These are phyloP conservation scores for Colletotrichum abscissum DNA, from an alignment of 2,329 filamentous ascomycete genomes.

Conservation along the genomic window DNA sequence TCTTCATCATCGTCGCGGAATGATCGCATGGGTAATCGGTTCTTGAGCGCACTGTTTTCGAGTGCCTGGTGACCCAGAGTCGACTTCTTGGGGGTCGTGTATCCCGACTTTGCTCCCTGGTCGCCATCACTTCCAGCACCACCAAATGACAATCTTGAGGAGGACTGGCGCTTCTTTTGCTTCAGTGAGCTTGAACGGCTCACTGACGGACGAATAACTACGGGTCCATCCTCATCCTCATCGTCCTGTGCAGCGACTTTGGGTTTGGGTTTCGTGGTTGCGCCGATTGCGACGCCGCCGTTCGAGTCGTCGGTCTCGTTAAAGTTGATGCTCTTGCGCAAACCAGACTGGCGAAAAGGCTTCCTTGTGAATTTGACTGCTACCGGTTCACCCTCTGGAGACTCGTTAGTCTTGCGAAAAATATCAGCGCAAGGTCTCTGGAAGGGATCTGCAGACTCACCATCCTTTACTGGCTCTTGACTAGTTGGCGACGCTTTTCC, in stretches of 20 bases:
- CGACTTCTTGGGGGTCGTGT: constrained; percentile 71
- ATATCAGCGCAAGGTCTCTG: constrained; percentile 41
- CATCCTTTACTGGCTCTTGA: constrained; percentile 46
- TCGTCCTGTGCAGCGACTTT: constrained; percentile 46
- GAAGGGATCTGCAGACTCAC: constrained; percentile 46
- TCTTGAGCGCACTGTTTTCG: constrained; percentile 74
- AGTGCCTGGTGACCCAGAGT: constrained; percentile 72
- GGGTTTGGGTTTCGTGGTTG: constrained; percentile 31
- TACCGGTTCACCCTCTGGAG: constrained; percentile 20
- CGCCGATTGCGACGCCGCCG: constrained; percentile 10
- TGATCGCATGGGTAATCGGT: constrained; percentile 67
- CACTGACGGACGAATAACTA: constrained; percentile 60
- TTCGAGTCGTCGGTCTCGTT: constrained; percentile 46
- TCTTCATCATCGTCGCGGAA: constrained; percentile 69
- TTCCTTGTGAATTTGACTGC: constrained; percentile 52
- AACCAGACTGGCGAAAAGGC: constrained; percentile 66
- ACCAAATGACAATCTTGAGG: constrained; percentile 82
- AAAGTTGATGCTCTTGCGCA: constrained; percentile 67
- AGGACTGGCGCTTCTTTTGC: constrained; percentile 75
- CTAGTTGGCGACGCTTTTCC: constrained; percentile 35
- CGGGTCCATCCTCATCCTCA: constrained; percentile 58
- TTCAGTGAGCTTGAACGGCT: constrained; percentile 61
- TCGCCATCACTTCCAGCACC: constrained; percentile 53
- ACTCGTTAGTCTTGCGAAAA: constrained; percentile 35
- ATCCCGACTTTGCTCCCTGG: constrained; percentile 62